Conservation (phyloP, 1,139 yeast genomes). For the Torulaspora globosa region DNA sequence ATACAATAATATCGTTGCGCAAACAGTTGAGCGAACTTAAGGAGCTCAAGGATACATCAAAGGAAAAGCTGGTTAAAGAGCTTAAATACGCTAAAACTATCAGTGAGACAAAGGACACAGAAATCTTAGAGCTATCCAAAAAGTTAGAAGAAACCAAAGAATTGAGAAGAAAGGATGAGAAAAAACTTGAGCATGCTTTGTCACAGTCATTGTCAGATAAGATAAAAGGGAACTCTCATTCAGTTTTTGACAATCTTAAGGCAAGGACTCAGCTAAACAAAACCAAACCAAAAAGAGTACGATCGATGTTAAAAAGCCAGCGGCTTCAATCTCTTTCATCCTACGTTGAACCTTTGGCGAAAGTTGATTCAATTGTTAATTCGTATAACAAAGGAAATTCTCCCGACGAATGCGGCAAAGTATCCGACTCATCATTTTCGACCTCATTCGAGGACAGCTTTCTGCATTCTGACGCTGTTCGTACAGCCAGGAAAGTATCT, state of each 20-base stretch:
- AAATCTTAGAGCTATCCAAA: conserved; percentile 49
- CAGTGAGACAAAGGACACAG: conserved; percentile 51
- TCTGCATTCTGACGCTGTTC: background rate
- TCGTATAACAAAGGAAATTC: background rate
- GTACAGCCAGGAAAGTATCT: background rate
- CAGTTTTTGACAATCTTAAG: conserved; percentile 14
- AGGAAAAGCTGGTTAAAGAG: conserved; percentile 63
- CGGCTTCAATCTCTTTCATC: conserved; percentile 15
- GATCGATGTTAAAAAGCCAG: conserved; percentile 13
- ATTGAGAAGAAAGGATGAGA: conserved; percentile 59
- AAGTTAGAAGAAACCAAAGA: conserved; percentile 40
- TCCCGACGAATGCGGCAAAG: background rate
- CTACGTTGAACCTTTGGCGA: background rate
- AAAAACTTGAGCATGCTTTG: conserved; percentile 66
- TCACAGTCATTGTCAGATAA: conserved; percentile 20
- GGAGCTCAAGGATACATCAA: conserved; percentile 51
- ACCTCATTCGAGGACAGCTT: background rate
- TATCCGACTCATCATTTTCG: background rate
- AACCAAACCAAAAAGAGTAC: conserved; percentile 4
- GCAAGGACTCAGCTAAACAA: background rate
- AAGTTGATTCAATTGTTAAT: background rate
- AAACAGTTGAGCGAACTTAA: conserved; percentile 58
- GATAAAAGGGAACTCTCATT: background rate
- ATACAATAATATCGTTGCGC: conserved; percentile 47
- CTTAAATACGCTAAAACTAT: conserved; percentile 57